Evolutionary conservation across 345 rosid genomes (phyloP), one percentile per base, ranked within the genome.

Genomic region (Eucalyptus polyanthemos): DNA sequence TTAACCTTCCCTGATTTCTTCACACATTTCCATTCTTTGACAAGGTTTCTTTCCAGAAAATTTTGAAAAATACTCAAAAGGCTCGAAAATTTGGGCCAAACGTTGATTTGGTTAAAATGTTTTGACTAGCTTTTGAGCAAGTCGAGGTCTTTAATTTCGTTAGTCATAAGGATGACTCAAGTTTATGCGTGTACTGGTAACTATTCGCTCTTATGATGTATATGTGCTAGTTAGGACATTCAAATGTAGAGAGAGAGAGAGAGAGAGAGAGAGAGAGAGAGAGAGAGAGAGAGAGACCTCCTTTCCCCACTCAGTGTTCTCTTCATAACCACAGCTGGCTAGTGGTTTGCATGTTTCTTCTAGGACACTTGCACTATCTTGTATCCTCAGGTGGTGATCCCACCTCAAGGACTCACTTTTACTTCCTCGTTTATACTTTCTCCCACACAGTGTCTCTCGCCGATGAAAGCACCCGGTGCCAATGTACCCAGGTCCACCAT

Each of bases 391-490:
- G 14, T 14, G 83, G 80, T 89, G 85, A 24, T 53, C 58, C 31
- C 88, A 87, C 22, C 87, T 86, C 69, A 40, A 67, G 56, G 86
- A 88, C 58, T 86, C 42, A 17, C 83, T 37, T 86, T 54, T 86
- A 15, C 44, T 86, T 50, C 44, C 87, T 58, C 22, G 54, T 31
- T 25, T 86, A 37, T 86, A 86, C 45, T 87, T 91, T 86, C 72
- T 83, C 34, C 92, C 92, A 42, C 88, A 86, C 27, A 92, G 90
- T n/a, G 89, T 42, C 9, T 90, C 93, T 86, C 94, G 89, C 86
- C 90, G 86, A 87, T 92, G 93, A 58, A 92, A 91, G 89, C 94
- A 91, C 15, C 94, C 94, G 6, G 93, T 88, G 21, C 94, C 93
- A 12, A 91, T 87, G 58, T 89, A 92, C 29, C 16, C 31, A 86